phyloP scores from a whole-genome alignment of 305 asterid species.

The Coffea humblotiana region DNA sequence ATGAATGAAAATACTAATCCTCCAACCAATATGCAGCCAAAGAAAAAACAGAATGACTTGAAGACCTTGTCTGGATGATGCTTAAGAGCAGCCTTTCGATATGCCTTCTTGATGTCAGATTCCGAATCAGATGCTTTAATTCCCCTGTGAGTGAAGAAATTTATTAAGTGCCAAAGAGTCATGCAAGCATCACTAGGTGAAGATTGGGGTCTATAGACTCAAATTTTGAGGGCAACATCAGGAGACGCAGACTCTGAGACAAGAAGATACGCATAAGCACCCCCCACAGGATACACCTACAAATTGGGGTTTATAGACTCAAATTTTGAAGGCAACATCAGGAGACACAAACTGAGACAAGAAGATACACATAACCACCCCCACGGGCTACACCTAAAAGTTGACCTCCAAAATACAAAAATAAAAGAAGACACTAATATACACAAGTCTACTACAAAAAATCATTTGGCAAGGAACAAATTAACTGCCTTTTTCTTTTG shows the following conservation, averaged over 20 bases:
- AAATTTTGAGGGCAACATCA: background rate
- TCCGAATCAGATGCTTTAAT: constrained; percentile 72
- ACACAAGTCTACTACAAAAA: background rate
- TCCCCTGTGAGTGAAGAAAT: constrained; percentile 57
- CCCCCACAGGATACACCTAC: background rate
- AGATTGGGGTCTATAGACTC: background rate
- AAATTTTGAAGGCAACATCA: background rate
- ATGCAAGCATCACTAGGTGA: background rate
- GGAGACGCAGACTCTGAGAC: too few species aligned
- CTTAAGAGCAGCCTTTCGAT: constrained; percentile 91
- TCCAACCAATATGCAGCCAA: background rate
- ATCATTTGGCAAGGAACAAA: background rate
- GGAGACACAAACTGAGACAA: too few species aligned
- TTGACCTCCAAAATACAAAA: background rate
- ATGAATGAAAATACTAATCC: constrained; percentile 7
- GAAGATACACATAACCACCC: background rate
- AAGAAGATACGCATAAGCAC: background rate
- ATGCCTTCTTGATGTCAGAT: constrained; percentile 90
- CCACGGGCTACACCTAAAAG: background rate
- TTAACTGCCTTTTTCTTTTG: too few species aligned
- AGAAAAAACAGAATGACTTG: background rate
- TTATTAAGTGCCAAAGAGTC: background rate
- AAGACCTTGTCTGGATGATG: constrained; percentile 97
- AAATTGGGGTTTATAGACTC: background rate
- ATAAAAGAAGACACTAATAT: too few species aligned